Evolutionary conservation across 441 rosid genomes (phyloP).

Genomic region (Capsella rubella): DNA sequence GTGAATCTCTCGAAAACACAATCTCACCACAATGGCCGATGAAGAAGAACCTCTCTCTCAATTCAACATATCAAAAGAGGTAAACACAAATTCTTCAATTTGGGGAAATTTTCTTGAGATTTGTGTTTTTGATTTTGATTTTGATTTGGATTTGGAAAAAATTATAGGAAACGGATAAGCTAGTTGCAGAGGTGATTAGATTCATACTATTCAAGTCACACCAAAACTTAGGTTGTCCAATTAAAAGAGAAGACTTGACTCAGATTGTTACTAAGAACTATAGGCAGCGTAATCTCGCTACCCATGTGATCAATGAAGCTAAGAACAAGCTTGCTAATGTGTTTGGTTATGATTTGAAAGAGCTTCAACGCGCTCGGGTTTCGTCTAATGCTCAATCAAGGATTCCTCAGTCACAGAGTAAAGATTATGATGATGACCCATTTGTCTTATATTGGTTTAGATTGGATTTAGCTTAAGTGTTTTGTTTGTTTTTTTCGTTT

Average conservation of each 20-base stretch:
- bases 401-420: conserved; percentile 59
- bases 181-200: conserved; percentile 85
- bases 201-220: conserved; percentile 80
- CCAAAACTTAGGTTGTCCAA: conserved; percentile 78
- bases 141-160: not conserved
- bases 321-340: conserved; percentile 61
- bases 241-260: conserved; percentile 87
- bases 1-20: no score
- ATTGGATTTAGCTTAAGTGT: conserved; percentile 5
- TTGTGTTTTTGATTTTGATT: not conserved
- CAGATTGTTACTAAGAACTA: conserved; percentile 81
- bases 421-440: conserved; percentile 7
- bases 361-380: conserved; percentile 75
- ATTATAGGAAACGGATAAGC: conserved; percentile 81
- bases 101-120: not conserved
- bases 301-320: conserved; percentile 70
- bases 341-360: conserved; percentile 78
- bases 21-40: conserved; percentile 51
- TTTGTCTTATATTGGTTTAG: no score
- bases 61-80: conserved; percentile 75
- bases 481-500: not conserved
- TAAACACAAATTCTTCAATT: conserved; percentile 7
- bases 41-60: conserved; percentile 57
- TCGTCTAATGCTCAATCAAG: conserved; percentile 58
- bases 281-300: conserved; percentile 66